phyloP scores from a whole-genome alignment of 2,329 filamentous ascomycete species.

The Scytalidium sp. region DNA sequence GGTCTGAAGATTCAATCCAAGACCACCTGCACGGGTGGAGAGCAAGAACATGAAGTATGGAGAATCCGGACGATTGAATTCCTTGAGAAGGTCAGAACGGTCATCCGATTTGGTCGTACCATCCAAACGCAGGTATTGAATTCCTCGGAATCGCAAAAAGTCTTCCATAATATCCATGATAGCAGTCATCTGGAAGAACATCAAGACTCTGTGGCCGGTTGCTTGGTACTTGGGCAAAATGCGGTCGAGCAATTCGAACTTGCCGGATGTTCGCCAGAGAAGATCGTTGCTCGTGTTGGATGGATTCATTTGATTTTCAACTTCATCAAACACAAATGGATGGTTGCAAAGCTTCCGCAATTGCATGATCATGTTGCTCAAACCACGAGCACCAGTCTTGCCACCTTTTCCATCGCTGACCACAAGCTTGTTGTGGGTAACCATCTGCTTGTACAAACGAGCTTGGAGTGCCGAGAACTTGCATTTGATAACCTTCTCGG shows the following conservation, averaged over 20 bases:
- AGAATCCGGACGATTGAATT: slow-evolving; percentile 87
- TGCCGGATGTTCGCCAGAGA: slow-evolving; percentile 92
- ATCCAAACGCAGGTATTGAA: slow-evolving; percentile 88
- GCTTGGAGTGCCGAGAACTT: slow-evolving; percentile 93
- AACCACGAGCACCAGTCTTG: slow-evolving; percentile 87
- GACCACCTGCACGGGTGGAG: slow-evolving; percentile 97
- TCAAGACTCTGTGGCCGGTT: slow-evolving; percentile 90
- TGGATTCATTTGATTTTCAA: slow-evolving; percentile 98
- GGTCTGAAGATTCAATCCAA: slow-evolving; percentile 94
- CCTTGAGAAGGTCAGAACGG: slow-evolving; percentile 81
- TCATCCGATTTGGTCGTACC: slow-evolving; percentile 98
- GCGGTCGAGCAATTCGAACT: slow-evolving; percentile 93
- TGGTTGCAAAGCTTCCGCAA: slow-evolving; percentile 98
- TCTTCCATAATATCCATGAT: slow-evolving; percentile 99
- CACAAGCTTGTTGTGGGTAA: slow-evolving; percentile 89
- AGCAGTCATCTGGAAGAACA: slow-evolving; percentile 99
- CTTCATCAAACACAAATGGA: slow-evolving; percentile 96
- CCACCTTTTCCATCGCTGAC: slow-evolving; percentile 95
- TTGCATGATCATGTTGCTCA: slow-evolving; percentile 99
- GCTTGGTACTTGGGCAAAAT: slow-evolving; percentile 90
- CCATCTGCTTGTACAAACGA: slow-evolving; percentile 95
- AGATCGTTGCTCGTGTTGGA: slow-evolving; percentile 84
- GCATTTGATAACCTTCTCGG: slow-evolving; percentile 98
- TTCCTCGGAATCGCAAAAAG: slow-evolving; percentile 78
- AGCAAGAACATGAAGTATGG: slow-evolving; percentile 97